Evolutionary conservation across 192 early-diverging fungal genomes (phyloP).

Genomic region (Pilobolus umbonatus): DNA sequence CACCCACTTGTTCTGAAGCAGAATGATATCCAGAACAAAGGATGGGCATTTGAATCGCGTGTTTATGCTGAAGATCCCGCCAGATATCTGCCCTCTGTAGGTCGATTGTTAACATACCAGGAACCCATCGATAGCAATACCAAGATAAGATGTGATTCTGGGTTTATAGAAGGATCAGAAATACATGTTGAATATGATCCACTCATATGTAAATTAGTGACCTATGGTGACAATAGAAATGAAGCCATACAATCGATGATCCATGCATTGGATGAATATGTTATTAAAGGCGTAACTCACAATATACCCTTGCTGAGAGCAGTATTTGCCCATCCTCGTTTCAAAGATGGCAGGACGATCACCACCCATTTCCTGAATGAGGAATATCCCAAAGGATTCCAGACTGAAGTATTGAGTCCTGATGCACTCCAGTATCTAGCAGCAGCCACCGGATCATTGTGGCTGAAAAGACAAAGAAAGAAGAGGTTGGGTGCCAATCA

Average conservation of each 20-base stretch:
- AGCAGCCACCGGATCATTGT: slow-evolving; percentile 56
- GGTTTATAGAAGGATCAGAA: slow-evolving; percentile 86
- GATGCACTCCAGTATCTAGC: slow-evolving; percentile 55
- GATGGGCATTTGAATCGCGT: slow-evolving; percentile 93
- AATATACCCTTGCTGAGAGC: slow-evolving; percentile 92
- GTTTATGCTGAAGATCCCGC: slow-evolving; percentile 96
- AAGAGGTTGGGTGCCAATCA: slow-evolving; percentile 43
- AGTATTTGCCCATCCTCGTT: slow-evolving; percentile 70
- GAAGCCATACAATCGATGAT: slow-evolving; percentile 76
- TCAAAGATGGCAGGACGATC: slow-evolving; percentile 61
- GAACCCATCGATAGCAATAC: slow-evolving; percentile 59
- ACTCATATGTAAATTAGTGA: slow-evolving; percentile 90
- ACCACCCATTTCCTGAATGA: slow-evolving; percentile 84
- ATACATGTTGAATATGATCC: slow-evolving; percentile 97
- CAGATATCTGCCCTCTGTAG: slow-evolving; percentile 90
- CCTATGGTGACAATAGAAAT: slow-evolving; percentile 73
- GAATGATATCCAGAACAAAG: slow-evolving; percentile 70
- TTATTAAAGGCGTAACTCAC: slow-evolving; percentile 93
- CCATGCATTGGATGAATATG: slow-evolving; percentile 80
- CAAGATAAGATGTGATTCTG: slow-evolving; percentile 89
- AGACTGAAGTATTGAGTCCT: slow-evolving; percentile 60
- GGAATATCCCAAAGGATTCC: slow-evolving; percentile 87
- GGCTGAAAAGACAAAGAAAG: slow-evolving; percentile 61
- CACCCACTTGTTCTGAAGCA: slow-evolving; percentile 70
- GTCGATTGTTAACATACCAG: slow-evolving; percentile 77